Conservation (phyloP, 768 basidiomycete species). For the Suillus discolor region DNA sequence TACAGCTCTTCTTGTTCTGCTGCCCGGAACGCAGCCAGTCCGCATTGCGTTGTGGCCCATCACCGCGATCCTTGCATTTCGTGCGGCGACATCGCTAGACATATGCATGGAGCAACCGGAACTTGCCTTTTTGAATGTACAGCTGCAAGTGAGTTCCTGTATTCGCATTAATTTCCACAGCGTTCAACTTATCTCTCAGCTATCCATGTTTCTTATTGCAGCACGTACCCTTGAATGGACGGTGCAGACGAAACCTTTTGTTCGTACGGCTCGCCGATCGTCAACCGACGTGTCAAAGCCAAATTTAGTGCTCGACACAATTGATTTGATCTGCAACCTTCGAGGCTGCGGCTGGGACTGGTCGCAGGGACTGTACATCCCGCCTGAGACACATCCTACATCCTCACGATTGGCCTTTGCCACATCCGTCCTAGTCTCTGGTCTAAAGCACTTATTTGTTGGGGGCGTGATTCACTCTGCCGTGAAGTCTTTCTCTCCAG, state of each 20-base stretch:
- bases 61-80: constrained; percentile 44
- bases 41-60: constrained; percentile 51
- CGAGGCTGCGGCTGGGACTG: constrained; percentile 68
- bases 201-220: constrained; percentile 14
- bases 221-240: constrained; percentile 24
- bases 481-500: constrained; percentile 48
- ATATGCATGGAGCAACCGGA: constrained; percentile 6
- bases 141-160: constrained; percentile 14
- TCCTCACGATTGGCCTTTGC: constrained; percentile 41
- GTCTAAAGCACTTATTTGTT: constrained; percentile 37
- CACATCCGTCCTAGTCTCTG: constrained; percentile 33
- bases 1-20: constrained; percentile 51
- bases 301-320: constrained; percentile 35
- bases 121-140: constrained; percentile 9
- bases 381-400: constrained; percentile 43
- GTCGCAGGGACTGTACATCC: constrained; percentile 37
- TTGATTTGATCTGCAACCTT: constrained; percentile 52
- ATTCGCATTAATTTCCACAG: neutral
- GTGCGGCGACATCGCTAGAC: constrained; percentile 30
- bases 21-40: constrained; percentile 44
- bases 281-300: neutral
- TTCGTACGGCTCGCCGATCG: constrained; percentile 11
- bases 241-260: constrained; percentile 13
- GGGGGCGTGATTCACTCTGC: constrained; percentile 49
- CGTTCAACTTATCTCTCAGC: constrained; percentile 8